Evolutionary conservation across 208 protist species (phyloP).

Genomic region (Leishmania martiniquensis): DNA sequence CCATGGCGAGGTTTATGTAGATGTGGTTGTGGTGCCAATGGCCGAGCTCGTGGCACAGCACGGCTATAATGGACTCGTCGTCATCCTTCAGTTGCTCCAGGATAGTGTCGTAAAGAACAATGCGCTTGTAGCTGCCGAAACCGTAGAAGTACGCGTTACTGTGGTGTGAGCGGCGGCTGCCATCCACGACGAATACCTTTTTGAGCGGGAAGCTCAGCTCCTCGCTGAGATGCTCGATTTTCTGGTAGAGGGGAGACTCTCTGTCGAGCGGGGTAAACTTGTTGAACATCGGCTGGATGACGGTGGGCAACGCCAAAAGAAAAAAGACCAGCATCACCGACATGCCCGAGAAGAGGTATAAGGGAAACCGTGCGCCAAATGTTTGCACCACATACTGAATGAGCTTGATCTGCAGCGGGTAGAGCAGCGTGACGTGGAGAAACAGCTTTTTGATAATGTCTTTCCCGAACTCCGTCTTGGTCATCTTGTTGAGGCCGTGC

Average conservation of each 20-base stretch:
- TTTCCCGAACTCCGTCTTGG: conserved; percentile 62
- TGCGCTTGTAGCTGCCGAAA: conserved; percentile 82
- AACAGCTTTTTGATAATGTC: conserved; percentile 71
- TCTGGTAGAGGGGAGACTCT: conserved; percentile 38
- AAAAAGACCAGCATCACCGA: conserved; percentile 44
- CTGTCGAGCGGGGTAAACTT: conserved; percentile 66
- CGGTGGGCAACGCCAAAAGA: conserved; percentile 61
- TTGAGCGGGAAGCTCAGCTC: conserved; percentile 69
- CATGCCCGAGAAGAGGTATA: conserved; percentile 68
- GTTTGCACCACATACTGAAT: conserved; percentile 64
- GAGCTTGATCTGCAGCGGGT: conserved; percentile 50
- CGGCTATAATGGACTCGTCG: conserved; percentile 67
- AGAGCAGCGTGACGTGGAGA: conserved; percentile 47
- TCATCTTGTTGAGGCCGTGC: conserved; percentile 90
- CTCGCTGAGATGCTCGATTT: conserved; percentile 55
- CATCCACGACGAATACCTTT: conserved; percentile 79
- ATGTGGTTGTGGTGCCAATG: conserved; percentile 88
- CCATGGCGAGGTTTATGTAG: conserved; percentile 33
- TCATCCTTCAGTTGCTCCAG: conserved; percentile 64
- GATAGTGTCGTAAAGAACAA: conserved; percentile 93
- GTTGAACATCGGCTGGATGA: conserved; percentile 93
- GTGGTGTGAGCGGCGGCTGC: conserved; percentile 76
- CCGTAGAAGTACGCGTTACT: conserved; percentile 93
- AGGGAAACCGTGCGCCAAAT: conserved; percentile 80
- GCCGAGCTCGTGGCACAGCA: conserved; percentile 90